These are phyloP conservation scores for Ophiostoma angusticollis DNA, from an alignment of 2,329 filamentous ascomycete genomes.

Conservation along the genomic window DNA sequence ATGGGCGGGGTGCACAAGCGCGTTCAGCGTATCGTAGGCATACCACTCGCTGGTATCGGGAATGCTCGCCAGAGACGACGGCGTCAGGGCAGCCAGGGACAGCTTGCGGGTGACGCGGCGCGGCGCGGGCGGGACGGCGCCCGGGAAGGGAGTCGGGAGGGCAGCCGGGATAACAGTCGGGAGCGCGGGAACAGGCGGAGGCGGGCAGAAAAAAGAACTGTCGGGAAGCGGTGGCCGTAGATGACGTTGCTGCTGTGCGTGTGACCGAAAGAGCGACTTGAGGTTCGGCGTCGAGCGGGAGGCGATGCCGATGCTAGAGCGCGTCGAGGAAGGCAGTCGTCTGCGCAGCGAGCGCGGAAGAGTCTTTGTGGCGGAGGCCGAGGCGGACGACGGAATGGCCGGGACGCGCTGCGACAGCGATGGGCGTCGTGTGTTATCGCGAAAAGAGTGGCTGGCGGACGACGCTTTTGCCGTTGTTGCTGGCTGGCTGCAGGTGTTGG, in stretches of 20 bases:
- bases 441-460: background rate
- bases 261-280: constrained; percentile 35
- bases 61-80: constrained; percentile 48
- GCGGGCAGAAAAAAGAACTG: background rate
- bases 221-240: background rate
- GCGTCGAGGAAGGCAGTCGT: constrained; percentile 9
- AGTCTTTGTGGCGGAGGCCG: constrained; percentile 2
- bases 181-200: too few species aligned
- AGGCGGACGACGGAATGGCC: constrained; percentile 17
- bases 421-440: too few species aligned
- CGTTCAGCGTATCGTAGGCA: constrained; percentile 41
- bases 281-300: constrained; percentile 43
- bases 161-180: background rate
- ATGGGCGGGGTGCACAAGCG: too few species aligned
- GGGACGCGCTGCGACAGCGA: constrained; percentile 1
- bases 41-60: constrained; percentile 55
- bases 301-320: constrained; percentile 21
- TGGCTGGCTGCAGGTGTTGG: background rate
- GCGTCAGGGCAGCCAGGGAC: constrained; percentile 57
- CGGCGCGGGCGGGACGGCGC: constrained; percentile 14
- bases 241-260: constrained; percentile 26
- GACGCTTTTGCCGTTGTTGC: background rate
- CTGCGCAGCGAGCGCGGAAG: constrained; percentile 10
- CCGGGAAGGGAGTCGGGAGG: background rate
- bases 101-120: constrained; percentile 52